phyloP scores from a whole-genome alignment of 768 basidiomycete species.

The Paxillus rubicundulus region DNA sequence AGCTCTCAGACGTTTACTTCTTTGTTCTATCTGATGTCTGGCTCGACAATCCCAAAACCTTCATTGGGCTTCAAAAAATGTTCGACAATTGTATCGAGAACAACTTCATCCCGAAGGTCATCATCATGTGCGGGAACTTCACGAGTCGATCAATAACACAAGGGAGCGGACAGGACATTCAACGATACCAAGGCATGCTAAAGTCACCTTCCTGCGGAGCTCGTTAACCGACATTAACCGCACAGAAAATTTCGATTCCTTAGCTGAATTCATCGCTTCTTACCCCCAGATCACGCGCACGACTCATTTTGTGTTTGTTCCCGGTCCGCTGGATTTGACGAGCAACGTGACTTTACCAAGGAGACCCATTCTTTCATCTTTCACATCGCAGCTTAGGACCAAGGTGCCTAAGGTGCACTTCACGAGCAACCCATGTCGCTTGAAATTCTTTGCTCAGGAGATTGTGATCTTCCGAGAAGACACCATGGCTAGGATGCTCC shows the following conservation, averaged over 20 bases:
- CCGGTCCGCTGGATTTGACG: conserved; percentile 89
- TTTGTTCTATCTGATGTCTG: conserved; percentile 95
- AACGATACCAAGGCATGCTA: conserved; percentile 76
- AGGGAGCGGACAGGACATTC: conserved; percentile 74
- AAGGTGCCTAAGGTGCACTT: conserved; percentile 81
- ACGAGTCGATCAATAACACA: conserved; percentile 77
- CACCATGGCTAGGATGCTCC: conserved; percentile 87
- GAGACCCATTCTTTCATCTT: conserved; percentile 71
- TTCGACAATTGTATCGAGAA: conserved; percentile 89
- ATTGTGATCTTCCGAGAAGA: conserved; percentile 93
- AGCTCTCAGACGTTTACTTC: conserved; percentile 76
- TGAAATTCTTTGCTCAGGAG: conserved; percentile 95
- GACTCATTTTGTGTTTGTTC: conserved; percentile 92
- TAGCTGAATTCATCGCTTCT: conserved; percentile 80
- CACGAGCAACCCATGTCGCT: conserved; percentile 87
- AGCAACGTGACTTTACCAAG: conserved; percentile 81
- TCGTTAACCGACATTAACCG: conserved; percentile 2
- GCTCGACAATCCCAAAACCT: conserved; percentile 85
- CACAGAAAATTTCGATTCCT: conserved; percentile 79
- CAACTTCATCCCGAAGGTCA: conserved; percentile 81
- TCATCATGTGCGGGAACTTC: conserved; percentile 95
- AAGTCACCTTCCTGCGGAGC: neutral
- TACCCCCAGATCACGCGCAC: conserved; percentile 73
- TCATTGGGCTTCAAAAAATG: conserved; percentile 77
- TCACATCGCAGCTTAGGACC: conserved; percentile 64